Conservation (phyloP, 805 yeast genomes). For the Saccharomyces kudriavzevii region DNA sequence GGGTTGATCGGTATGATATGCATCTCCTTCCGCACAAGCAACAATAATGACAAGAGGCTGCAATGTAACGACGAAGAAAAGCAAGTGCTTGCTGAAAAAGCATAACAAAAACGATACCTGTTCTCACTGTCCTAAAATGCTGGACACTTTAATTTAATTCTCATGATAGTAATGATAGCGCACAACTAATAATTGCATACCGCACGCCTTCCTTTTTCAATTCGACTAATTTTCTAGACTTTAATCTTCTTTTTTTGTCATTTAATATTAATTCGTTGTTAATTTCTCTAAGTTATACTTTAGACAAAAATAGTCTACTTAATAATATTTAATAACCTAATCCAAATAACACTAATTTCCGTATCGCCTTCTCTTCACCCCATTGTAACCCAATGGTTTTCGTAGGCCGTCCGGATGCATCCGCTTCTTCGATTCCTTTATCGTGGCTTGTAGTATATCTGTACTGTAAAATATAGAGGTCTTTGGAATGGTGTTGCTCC, state of each 20-base stretch:
- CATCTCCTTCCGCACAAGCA: background rate
- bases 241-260: background rate
- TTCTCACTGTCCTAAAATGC: background rate
- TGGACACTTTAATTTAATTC: background rate
- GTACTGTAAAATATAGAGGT: constrained; percentile 7
- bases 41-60: background rate
- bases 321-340: background rate
- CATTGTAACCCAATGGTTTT: background rate
- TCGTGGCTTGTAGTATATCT: constrained; percentile 3
- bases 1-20: background rate
- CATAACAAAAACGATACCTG: background rate
- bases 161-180: background rate
- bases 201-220: background rate
- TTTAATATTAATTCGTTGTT: background rate
- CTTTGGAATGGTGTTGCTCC: constrained; percentile 12
- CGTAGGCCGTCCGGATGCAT: background rate
- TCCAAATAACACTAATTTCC: background rate
- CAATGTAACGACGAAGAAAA: constrained; percentile 1
- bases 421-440: constrained; percentile 7
- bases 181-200: background rate
- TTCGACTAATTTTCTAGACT: background rate
- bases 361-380: background rate
- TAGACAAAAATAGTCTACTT: background rate
- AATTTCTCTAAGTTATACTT: background rate
- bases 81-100: background rate